Evolutionary conservation across 2,329 filamentous ascomycete species (phyloP).

Genomic region (Chrysoporthe austroafricana): DNA sequence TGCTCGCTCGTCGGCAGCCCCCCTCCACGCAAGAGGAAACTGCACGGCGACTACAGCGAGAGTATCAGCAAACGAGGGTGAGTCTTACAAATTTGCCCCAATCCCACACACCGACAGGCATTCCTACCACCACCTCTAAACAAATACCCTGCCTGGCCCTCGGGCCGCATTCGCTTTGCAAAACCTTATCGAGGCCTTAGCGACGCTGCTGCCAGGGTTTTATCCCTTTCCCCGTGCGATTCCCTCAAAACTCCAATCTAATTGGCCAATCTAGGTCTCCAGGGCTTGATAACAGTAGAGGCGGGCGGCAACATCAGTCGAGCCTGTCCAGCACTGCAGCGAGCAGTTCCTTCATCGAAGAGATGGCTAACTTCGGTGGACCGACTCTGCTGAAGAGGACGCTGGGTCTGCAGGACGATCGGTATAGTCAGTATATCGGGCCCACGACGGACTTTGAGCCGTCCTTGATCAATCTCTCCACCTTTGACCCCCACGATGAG

Average conservation of each 20-base stretch:
- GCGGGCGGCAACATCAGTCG: constrained; percentile 57
- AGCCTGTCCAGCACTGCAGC: constrained; percentile 65
- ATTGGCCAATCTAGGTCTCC: constrained; percentile 60
- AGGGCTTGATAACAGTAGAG: constrained; percentile 57
- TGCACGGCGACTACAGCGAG: constrained; percentile 67
- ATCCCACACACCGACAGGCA: constrained; percentile 8
- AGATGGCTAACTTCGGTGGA: constrained; percentile 72
- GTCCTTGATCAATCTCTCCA: constrained; percentile 78
- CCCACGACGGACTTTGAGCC: constrained; percentile 84
- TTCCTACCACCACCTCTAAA: background rate
- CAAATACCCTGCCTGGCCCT: background rate
- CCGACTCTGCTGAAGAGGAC: constrained; percentile 69
- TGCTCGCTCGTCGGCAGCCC: constrained; percentile 80
- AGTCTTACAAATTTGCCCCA: constrained; percentile 38
- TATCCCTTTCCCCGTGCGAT: constrained; percentile 10
- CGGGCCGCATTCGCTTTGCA: constrained; percentile 17
- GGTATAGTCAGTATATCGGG: constrained; percentile 83
- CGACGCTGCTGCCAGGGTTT: constrained; percentile 19
- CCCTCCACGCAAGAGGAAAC: constrained; percentile 78
- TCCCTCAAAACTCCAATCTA: constrained; percentile 36
- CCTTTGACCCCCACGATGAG: constrained; percentile 81
- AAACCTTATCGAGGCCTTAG: constrained; percentile 15
- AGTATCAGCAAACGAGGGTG: constrained; percentile 72
- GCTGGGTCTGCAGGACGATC: constrained; percentile 75
- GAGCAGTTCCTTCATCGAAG: constrained; percentile 67